phyloP scores from a whole-genome alignment of 768 basidiomycete species.

The Pleurotus pulmonarius region DNA sequence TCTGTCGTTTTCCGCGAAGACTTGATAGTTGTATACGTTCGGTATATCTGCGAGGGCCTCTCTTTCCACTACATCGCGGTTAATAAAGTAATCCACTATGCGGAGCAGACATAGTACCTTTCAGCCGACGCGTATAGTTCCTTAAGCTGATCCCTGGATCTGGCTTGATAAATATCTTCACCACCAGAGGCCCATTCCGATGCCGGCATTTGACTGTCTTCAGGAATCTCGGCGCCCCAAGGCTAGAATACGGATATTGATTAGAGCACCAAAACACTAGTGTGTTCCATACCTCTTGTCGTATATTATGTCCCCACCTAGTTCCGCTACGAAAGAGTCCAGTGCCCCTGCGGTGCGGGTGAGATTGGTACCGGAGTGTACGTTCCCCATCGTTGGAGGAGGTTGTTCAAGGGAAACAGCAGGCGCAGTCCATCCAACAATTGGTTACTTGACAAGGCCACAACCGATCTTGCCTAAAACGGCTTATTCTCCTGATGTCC shows the following conservation, averaged over 20 bases:
- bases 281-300: constrained; percentile 72
- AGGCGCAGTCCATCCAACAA: too few relatives aligned
- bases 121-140: constrained; percentile 72
- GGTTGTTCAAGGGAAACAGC: too few relatives aligned
- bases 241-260: constrained; percentile 29
- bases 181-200: constrained; percentile 75
- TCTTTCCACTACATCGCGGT: constrained; percentile 60
- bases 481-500: too few relatives aligned
- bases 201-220: constrained; percentile 91
- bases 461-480: too few relatives aligned
- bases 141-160: constrained; percentile 80
- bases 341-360: constrained; percentile 76
- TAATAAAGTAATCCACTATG: neutral
- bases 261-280: neutral
- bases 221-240: constrained; percentile 68
- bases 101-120: constrained; percentile 46
- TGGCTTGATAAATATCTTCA: constrained; percentile 95
- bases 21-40: constrained; percentile 87
- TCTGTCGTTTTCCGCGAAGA: constrained; percentile 91
- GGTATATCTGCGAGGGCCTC: constrained; percentile 81
- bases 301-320: constrained; percentile 83
- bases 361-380: constrained; percentile 65
- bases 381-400: constrained; percentile 65
- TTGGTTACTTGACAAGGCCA: too few relatives aligned
- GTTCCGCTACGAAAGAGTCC: constrained; percentile 88